Base-by-base conservation (phyloP, 2,329 filamentous ascomycete species). In the Clarireedia monteithiana region DNA sequence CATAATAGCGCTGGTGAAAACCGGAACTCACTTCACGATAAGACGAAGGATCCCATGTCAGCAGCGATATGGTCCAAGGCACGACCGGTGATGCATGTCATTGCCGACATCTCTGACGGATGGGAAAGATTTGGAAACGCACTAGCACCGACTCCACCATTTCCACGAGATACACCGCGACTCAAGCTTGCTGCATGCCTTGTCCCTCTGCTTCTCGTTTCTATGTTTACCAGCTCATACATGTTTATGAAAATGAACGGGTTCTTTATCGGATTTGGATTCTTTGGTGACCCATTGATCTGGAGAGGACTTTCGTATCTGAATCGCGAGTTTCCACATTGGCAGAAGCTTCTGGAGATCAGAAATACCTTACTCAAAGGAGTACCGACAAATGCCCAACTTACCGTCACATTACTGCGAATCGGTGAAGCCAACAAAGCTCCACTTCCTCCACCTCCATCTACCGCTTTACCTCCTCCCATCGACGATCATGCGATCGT, bases 321-420 rank as follows among this genome's bases (percentile, higher is more conserved):
- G 27, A 85, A 88, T 68, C 73, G 71, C 14, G 76, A 75, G 59
- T 79, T 84, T 62, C 88, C 88, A 0, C 74, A 84, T 62, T 94
- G 89, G 89, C 78, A 88, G 64, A 88, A 86, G 62, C 74, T 89
- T 6, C 74, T 92, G 15, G 84, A 91, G 64, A 72, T 90, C 10
- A 79, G 86, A 58, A 90, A 90, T 68, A 89, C 86, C 0, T 68
- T 94, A 1, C 80, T 95, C 50, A 89, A 87, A 66, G 88, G 89
- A 2, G 84, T 94, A 0, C 90, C 90, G 0, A 95, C 89, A 1
- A 94, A 95, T 67, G 88, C 89, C 3, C 90, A 95, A 66, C 80
- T 95, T 17, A 84, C 89, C 0, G 74, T 95, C 27, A 95, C 89
- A 0, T 77, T 95, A 1, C 81, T 95, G 10, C 86, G 90, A 5